These are phyloP conservation scores for Hymenoscyphus fructigenus DNA, from an alignment of 2,329 filamentous ascomycete species.

Conservation along the genomic window DNA sequence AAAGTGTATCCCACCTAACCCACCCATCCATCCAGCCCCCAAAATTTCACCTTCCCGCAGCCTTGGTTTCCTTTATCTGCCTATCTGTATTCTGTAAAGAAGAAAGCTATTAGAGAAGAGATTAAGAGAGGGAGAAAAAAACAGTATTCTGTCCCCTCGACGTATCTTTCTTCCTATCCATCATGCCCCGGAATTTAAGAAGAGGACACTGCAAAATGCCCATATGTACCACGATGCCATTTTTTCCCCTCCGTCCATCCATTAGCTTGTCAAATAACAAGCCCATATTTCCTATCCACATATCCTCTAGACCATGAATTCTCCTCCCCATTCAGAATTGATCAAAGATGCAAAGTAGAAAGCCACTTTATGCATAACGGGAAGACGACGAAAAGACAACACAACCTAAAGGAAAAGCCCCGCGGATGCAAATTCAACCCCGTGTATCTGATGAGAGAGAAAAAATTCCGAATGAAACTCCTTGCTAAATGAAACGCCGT, in stretches of 20 bases:
- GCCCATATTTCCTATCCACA: neutral
- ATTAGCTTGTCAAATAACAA: neutral
- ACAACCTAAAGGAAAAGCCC: neutral
- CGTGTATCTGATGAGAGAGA: neutral
- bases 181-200: too few species aligned
- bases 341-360: neutral
- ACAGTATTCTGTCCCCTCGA: too few species aligned
- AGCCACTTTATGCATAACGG: neutral
- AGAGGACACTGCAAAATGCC: neutral
- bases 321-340: too few species aligned
- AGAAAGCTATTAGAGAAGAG: too few species aligned
- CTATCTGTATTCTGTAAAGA: too few species aligned
- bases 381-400: neutral
- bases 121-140: too few species aligned
- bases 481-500: constrained; percentile 21
- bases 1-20: too few species aligned
- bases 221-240: constrained; percentile 2
- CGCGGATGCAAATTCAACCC: neutral
- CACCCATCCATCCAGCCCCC: too few species aligned
- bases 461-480: constrained; percentile 14
- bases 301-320: neutral
- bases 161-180: too few species aligned
- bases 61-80: too few species aligned
- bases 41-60: too few species aligned
- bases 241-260: neutral